These are phyloP conservation scores for Dicorynia guianensis DNA, from an alignment of 306 rosid genomes.

Conservation along the genomic window DNA sequence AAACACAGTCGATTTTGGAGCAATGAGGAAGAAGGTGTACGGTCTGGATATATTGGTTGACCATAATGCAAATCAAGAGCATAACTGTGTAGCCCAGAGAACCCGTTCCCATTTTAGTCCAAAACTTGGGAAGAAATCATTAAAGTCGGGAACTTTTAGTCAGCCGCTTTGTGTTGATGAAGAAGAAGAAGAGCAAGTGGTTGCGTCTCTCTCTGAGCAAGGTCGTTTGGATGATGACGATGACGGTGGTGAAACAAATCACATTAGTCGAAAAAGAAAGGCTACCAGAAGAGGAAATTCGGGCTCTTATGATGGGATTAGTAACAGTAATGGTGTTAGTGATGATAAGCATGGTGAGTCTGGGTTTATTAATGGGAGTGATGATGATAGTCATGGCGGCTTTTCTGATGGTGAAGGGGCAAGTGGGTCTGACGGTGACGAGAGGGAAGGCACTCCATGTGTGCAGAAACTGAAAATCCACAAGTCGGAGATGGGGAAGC, in stretches of 20 bases:
- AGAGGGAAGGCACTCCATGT: slow-evolving; percentile 5
- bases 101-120: slow-evolving; percentile 42
- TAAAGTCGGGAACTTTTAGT: slow-evolving; percentile 35
- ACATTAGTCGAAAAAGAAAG: background rate
- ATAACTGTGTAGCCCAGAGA: slow-evolving; percentile 29
- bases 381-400: background rate
- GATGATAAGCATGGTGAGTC: background rate
- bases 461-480: background rate
- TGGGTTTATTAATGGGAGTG: background rate
- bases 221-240: background rate
- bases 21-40: slow-evolving; percentile 33
- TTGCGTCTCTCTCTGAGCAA: slow-evolving; percentile 22
- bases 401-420: background rate
- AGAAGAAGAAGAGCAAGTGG: slow-evolving; percentile 38
- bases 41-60: slow-evolving; percentile 37
- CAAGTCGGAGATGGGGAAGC: background rate
- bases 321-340: background rate
- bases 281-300: slow-evolving; percentile 3
- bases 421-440: background rate
- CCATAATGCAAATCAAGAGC: background rate
- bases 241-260: background rate
- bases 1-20: slow-evolving; percentile 21
- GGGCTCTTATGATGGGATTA: background rate
- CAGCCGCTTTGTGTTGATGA: slow-evolving; percentile 43
- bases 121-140: background rate